Conservation (phyloP, 1,284 basidiomycete genomes). For the Trametes polyzona region DNA sequence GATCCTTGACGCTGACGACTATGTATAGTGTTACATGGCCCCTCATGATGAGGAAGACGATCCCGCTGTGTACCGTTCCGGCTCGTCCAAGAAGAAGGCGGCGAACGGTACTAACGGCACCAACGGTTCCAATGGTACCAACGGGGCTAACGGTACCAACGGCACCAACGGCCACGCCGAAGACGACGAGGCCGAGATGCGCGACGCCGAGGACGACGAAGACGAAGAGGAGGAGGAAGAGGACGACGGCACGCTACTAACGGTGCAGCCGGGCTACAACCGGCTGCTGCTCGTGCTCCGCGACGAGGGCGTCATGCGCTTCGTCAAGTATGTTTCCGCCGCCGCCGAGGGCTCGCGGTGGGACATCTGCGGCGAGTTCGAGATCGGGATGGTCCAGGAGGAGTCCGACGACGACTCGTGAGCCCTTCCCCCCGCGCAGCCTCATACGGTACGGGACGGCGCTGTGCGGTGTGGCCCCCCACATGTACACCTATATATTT, state of each 20-base stretch:
- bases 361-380: conserved; percentile 90
- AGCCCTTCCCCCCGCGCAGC: not conserved
- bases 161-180: conserved; percentile 27
- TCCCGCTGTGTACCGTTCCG: conserved; percentile 89
- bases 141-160: conserved; percentile 29
- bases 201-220: conserved; percentile 31
- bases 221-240: conserved; percentile 63
- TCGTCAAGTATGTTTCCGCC: conserved; percentile 93
- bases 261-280: conserved; percentile 92
- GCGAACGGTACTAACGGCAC: conserved; percentile 36
- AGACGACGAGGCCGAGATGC: conserved; percentile 30
- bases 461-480: no score
- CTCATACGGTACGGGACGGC: not conserved
- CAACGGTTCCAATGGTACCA: conserved; percentile 29
- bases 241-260: conserved; percentile 87
- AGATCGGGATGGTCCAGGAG: conserved; percentile 73
- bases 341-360: conserved; percentile 86
- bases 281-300: conserved; percentile 87
- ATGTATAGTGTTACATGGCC: conserved; percentile 85
- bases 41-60: conserved; percentile 93
- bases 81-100: conserved; percentile 47
- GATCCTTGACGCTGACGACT: not conserved
- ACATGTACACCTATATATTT: conserved; percentile 9
- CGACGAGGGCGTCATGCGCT: conserved; percentile 92
- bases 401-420: conserved; percentile 36